A percentile compares a stretch with the other conserved stretches of the same genome.
phyloP scores from a whole-genome alignment of 2,329 filamentous ascomycete genomes.

The Fusarium sp. region DNA sequence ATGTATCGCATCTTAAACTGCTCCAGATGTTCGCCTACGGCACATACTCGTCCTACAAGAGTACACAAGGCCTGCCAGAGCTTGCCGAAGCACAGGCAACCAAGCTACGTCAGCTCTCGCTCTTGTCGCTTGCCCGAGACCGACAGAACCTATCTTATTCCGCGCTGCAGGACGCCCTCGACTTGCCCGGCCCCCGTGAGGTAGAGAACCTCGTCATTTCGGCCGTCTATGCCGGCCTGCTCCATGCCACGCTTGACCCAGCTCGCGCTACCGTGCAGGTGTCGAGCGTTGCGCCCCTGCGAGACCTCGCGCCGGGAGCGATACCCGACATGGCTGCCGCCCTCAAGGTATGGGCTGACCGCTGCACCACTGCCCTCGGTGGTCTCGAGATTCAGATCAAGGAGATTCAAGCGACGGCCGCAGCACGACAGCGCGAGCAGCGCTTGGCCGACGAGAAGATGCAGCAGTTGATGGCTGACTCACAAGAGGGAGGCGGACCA shows the following conservation, averaged over 20 bases:
- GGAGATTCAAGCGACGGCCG: conserved; percentile 68
- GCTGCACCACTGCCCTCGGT: conserved; percentile 76
- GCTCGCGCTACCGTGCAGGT: conserved; percentile 77
- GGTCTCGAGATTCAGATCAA: conserved; percentile 81
- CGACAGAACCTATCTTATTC: conserved; percentile 76
- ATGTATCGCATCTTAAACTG: conserved; percentile 70
- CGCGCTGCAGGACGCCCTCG: conserved; percentile 71
- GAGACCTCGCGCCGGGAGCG: conserved; percentile 80
- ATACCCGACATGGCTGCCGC: conserved; percentile 73
- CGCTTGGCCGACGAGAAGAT: conserved; percentile 58
- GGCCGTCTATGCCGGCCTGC: conserved; percentile 84
- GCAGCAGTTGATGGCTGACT: conserved; percentile 57
- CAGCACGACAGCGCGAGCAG: conserved; percentile 60
- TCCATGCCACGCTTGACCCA: conserved; percentile 85
- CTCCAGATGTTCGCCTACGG: conserved; percentile 94
- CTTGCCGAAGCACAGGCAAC: conserved; percentile 77
- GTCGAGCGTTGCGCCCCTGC: conserved; percentile 81
- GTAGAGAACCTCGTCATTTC: conserved; percentile 89
- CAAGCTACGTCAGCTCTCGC: conserved; percentile 90
- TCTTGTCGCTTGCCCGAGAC: conserved; percentile 80
- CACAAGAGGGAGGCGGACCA: conserved; percentile 53
- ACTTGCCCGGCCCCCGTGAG: conserved; percentile 70
- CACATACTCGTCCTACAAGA: conserved; percentile 78
- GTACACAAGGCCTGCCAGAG: conserved; percentile 66
- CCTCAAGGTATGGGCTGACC: conserved; percentile 78